phyloP scores from a whole-genome alignment of 805 yeast species.

The Zygosaccharomyces lentus region DNA sequence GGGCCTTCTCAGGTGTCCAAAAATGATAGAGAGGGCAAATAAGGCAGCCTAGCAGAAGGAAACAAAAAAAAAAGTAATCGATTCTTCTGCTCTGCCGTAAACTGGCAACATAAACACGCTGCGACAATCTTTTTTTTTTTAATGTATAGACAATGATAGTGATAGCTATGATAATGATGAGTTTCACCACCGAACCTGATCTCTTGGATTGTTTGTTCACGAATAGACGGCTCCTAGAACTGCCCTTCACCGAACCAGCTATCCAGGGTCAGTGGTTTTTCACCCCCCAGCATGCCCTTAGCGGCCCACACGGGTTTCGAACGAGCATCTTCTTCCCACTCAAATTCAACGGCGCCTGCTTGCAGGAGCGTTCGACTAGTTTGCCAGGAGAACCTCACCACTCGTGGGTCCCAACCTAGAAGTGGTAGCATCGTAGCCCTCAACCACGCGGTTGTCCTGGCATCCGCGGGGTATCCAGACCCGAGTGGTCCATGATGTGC shows the following conservation, averaged over 20 bases:
- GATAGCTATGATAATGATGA: neutral
- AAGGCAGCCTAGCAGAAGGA: neutral
- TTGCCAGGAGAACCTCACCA: slow-evolving; percentile 88
- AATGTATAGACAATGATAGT: neutral
- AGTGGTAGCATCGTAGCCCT: slow-evolving; percentile 56
- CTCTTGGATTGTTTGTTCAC: too few relatives aligned
- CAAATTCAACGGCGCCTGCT: slow-evolving; percentile 46
- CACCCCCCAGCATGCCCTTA: slow-evolving; percentile 8
- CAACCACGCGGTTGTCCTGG: slow-evolving; percentile 78
- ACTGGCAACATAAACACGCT: neutral
- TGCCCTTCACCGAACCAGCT: slow-evolving; percentile 19
- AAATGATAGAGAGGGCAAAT: neutral
- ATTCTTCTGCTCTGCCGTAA: neutral
- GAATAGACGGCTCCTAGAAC: neutral
- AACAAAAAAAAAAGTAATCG: neutral
- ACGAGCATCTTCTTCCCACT: slow-evolving; percentile 50
- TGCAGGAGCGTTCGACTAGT: slow-evolving; percentile 73
- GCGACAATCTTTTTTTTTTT: neutral
- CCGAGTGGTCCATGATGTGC: slow-evolving; percentile 48
- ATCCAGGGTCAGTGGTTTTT: slow-evolving; percentile 25
- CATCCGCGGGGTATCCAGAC: slow-evolving; percentile 94
- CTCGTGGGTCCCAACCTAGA: slow-evolving; percentile 80
- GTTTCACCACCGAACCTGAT: neutral
- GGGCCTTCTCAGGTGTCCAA: neutral
- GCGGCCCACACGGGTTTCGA: slow-evolving; percentile 15